A percentile compares a stretch with the other conserved stretches of the same genome.
Evolutionary conservation across 2,329 filamentous ascomycete species (phyloP).

Genomic region (Metarhizium robertsii): DNA sequence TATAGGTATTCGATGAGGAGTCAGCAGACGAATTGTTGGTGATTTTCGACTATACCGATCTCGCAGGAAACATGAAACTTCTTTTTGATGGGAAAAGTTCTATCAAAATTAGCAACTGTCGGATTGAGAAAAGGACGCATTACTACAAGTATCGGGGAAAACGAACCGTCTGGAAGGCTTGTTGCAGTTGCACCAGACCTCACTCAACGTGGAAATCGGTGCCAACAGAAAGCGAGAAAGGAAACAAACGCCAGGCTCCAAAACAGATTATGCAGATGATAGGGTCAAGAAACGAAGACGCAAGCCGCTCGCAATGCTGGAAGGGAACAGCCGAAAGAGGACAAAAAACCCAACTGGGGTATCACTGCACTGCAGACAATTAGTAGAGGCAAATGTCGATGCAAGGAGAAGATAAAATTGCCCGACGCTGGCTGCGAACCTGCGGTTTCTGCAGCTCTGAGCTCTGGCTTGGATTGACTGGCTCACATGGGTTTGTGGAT

Average conservation of each 20-base stretch:
- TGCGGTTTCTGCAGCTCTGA: not conserved
- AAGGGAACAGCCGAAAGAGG: not conserved
- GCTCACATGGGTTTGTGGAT: not conserved
- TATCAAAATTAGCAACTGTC: constrained; percentile 7
- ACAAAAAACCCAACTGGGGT: not conserved
- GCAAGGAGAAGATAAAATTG: not conserved
- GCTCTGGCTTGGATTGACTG: not conserved
- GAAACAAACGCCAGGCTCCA: constrained; percentile 20
- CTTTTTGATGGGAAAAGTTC: not conserved
- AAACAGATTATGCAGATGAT: constrained; percentile 10
- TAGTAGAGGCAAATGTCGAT: not conserved
- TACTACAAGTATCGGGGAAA: not conserved
- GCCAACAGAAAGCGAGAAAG: constrained; percentile 9
- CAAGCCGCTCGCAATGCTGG: constrained; percentile 7
- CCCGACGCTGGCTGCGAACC: not conserved
- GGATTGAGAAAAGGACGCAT: too few relatives aligned
- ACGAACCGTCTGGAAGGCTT: not conserved
- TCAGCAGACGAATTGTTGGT: not conserved
- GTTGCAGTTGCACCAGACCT: not conserved
- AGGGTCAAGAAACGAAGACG: constrained; percentile 5
- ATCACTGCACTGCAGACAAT: constrained; percentile 2
- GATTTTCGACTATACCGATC: constrained; percentile 14
- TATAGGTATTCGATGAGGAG: not conserved
- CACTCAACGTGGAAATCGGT: constrained; percentile 2
- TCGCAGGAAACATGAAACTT: constrained; percentile 20